Percentiles rank a stretch among this genome's conserved stretches.
phyloP scores from a whole-genome alignment of 1,139 yeast genomes.

The Geotrichum cucujoidarum region DNA sequence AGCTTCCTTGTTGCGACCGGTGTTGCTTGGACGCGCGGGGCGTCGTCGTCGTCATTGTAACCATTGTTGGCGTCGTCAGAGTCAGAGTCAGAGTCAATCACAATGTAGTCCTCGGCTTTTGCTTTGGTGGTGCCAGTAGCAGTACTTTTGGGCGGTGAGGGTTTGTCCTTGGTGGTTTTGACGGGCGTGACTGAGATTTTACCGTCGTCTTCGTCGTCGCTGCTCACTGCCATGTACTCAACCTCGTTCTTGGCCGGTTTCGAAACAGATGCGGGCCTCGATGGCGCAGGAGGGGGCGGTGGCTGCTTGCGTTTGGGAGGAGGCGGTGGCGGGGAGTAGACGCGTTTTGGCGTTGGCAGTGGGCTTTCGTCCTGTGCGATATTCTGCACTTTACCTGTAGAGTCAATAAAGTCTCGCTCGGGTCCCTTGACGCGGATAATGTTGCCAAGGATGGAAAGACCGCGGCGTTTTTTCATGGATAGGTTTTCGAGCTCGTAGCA shows the following conservation, averaged over 20 bases:
- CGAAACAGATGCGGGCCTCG: neutral
- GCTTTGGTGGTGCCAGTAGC: neutral
- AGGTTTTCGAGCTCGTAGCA: slow-evolving; percentile 45
- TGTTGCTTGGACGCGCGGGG: neutral
- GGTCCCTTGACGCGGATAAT: slow-evolving; percentile 73
- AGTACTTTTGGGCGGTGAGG: too few species aligned
- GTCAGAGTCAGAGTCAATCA: neutral
- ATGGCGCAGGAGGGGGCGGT: slow-evolving; percentile 2
- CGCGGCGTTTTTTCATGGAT: slow-evolving; percentile 61
- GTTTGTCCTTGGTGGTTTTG: too few species aligned
- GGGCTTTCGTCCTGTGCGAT: slow-evolving; percentile 9
- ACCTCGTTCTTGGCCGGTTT: neutral
- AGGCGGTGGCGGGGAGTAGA: neutral
- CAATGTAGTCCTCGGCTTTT: neutral
- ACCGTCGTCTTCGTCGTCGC: slow-evolving; percentile 6
- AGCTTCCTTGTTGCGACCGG: neutral
- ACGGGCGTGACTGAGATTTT: too few species aligned
- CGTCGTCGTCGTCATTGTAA: neutral
- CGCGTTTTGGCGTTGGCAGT: neutral
- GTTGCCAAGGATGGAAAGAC: slow-evolving; percentile 74
- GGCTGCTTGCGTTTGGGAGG: neutral
- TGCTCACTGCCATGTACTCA: slow-evolving; percentile 9
- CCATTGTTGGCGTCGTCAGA: neutral
- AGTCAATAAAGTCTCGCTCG: slow-evolving; percentile 75
- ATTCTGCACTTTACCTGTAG: slow-evolving; percentile 54